A percentile compares a stretch with the other conserved stretches of the same genome.
Evolutionary conservation across 345 rosid genomes (phyloP).

Genomic region (Gossypium stocksii): DNA sequence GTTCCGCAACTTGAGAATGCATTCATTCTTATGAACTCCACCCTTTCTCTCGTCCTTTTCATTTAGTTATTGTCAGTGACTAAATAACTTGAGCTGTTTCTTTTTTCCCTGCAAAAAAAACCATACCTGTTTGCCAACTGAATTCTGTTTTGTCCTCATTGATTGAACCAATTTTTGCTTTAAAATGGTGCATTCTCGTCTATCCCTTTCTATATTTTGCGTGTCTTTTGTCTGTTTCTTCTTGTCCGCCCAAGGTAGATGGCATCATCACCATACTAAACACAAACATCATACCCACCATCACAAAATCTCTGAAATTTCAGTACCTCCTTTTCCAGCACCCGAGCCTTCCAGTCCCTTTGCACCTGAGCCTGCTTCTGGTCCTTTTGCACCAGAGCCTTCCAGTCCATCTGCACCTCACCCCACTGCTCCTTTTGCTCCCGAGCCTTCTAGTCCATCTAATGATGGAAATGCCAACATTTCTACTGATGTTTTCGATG

Average conservation of each 20-base stretch:
- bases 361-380: conserved; percentile 12
- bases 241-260: conserved; percentile 37
- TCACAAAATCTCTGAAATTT: conserved; percentile 38
- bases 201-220: conserved; percentile 21
- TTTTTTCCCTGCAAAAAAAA: background rate
- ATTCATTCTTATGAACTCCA: too few species aligned
- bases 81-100: conserved; percentile 8
- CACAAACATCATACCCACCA: conserved; percentile 43
- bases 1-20: conserved; percentile 8
- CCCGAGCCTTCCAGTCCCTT: conserved; percentile 13
- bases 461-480: conserved; percentile 18
- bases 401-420: conserved; percentile 31
- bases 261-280: conserved; percentile 45
- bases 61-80: conserved; percentile 21
- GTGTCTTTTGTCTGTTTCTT: conserved; percentile 30
- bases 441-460: conserved; percentile 30
- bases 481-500: conserved; percentile 36
- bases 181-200: conserved; percentile 33
- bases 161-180: conserved; percentile 8
- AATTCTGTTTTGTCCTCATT: conserved; percentile 9
- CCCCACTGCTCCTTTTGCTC: conserved; percentile 24
- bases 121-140: background rate
- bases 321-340: conserved; percentile 26
- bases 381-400: conserved; percentile 31
- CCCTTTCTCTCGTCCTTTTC: conserved; percentile 7